Base-by-base conservation (phyloP, 108 stramenopile species). In the Epithemia pelagica region DNA sequence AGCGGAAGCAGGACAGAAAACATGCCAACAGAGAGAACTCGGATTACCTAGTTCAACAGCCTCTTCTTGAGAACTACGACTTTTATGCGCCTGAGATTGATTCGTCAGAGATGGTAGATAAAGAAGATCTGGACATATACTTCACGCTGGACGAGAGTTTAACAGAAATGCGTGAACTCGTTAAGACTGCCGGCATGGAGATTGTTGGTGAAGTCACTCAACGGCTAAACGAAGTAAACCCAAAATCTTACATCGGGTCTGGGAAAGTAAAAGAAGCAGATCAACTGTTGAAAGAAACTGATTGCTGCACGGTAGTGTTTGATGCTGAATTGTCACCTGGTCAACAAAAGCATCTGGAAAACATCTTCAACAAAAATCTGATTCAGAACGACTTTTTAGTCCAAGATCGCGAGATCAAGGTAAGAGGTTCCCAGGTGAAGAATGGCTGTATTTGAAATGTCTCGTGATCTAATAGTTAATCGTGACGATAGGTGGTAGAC, bases 271-370 rank as follows among this genome's bases (percentile, higher is more conserved):
- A 74, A 54, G 91, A 92, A 66, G 85, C 84, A 22, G 57, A 79
- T 32, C 69, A 71, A 25, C 65, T 96, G 58, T 68, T 90, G 72
- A 71, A 80, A 28, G 69, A 84, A 28, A 33, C 30, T 15, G 73
- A 63, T 28, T 82, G 82, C 33, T 82, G 80, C 32, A 94, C 94
- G 0, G 84, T 96, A 29, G 91, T 97, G 18, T 92, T 98, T 74
- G 97, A 98, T 80, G 90, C 95, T 0, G 97, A 98, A 77, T 74
- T 98, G 30, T 82, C 85, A 22, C 97, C 96, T 0, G 87, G 95
- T 5, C 97, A 98, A 70, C 96, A 97, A 70, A 94, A 95, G 65
- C 65, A 82, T 0, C 72, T 96, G 28, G 89, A 92, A 54, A 90
- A 88, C 64, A 71, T 65, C 10, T 87, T 96, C 78, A 92, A 94